Evolutionary conservation across 2,329 filamentous ascomycete genomes (phyloP).

Genomic region (Magnaporthales sp.): DNA sequence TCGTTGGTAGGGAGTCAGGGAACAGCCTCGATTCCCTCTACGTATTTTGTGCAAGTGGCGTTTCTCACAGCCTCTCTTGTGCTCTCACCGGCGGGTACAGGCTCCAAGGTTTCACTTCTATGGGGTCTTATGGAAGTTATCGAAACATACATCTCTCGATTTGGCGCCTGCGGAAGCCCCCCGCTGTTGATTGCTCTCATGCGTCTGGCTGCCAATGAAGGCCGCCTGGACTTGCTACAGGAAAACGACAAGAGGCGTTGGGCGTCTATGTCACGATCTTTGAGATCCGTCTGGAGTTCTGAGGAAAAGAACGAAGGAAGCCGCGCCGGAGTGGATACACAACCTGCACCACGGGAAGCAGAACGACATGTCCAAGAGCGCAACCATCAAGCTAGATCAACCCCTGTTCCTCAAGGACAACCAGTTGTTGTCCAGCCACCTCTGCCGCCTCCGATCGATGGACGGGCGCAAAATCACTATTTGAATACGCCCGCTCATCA

Average conservation of each 20-base stretch:
- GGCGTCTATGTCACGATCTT: neutral
- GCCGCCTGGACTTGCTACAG: constrained; percentile 9
- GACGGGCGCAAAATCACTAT: neutral
- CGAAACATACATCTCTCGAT: constrained; percentile 11
- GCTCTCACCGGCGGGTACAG: neutral
- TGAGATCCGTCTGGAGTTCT: neutral
- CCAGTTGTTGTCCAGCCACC: neutral
- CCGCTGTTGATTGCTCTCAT: constrained; percentile 16
- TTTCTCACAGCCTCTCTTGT: constrained; percentile 7
- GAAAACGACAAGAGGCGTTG: constrained; percentile 10
- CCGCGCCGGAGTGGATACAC: neutral
- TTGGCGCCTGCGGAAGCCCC: constrained; percentile 16
- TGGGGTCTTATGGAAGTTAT: constrained; percentile 5
- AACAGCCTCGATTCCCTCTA: constrained; percentile 2
- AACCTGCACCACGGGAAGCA: neutral
- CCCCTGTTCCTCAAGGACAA: neutral
- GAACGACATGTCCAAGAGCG: neutral
- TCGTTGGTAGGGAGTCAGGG: neutral
- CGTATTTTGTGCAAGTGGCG: constrained; percentile 6
- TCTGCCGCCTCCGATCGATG: neutral
- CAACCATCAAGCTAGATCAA: neutral
- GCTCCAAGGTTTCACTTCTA: neutral
- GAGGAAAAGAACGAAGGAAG: neutral
- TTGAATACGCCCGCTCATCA: neutral
- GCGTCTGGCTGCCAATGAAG: constrained; percentile 12